Base-by-base conservation (phyloP, 257 asterid genomes). In the Rehmannia glutinosa region DNA sequence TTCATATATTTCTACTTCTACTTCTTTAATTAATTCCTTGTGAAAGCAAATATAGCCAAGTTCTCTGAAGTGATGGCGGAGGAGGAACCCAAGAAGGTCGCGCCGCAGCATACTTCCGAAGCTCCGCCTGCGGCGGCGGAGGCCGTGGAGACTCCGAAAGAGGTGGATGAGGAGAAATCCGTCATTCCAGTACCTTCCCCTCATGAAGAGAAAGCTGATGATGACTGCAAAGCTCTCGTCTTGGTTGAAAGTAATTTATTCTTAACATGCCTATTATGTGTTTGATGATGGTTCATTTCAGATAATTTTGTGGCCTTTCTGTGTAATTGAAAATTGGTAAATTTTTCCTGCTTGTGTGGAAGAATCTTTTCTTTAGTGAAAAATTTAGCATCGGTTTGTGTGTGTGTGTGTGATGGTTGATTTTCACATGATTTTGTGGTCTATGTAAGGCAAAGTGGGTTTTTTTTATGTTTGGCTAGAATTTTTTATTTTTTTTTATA, bases 201-300 rank as follows among this genome's bases (percentile, higher is more conserved):
- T 15, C 61, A 75, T 10, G 92, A 75, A 41, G 87, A 85, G 50
- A 82, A 81, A 52, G 64, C 86, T 6, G 95, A 88, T 43, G 97
- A 89, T 45, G 97, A 90, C 5, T 46, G 75, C 77, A 84, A 94
- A 78, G 93, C 97, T 71, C 81, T 94, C n/a, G 93, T 62, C 45
- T 20, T 82, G 6, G 87, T 87, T 30, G 95, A 93, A 75, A 73
- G 81, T 81, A 81, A 67, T 69, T 62, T 38, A n/a, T 61, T 39
- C 19, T 3, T 4, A 3, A 6, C 32, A 41, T 47, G 19, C 10
- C 21, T 20, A 6, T 10, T 45, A 21, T 50, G 8, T 16, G 11
- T 36, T 13, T 17, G 1, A 16, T 13, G 5, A 24, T 42, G 5
- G 51, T 47, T 23, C 4, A 15, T 38, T 68, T 36, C 24, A 15